phyloP scores from a whole-genome alignment of 805 yeast genomes.

The Saccharomyces eubayanus region DNA sequence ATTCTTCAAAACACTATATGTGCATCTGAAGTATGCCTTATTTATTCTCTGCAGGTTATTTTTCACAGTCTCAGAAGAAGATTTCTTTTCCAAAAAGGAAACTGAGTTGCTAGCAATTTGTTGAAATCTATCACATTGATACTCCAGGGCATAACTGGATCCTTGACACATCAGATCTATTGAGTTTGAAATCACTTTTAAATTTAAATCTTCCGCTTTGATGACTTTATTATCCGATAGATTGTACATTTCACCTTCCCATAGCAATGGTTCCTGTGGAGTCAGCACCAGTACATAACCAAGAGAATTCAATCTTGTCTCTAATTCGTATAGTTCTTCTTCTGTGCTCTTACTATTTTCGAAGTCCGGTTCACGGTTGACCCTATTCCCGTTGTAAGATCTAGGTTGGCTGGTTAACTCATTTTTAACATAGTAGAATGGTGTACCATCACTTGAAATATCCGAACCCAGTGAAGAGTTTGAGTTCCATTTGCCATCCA shows the following conservation, averaged over 20 bases:
- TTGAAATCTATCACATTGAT: conserved; percentile 48
- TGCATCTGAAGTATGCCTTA: conserved; percentile 57
- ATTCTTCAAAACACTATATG: conserved; percentile 55
- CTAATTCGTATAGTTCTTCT: conserved; percentile 22
- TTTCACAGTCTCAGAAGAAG: conserved; percentile 67
- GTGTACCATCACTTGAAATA: conserved; percentile 22
- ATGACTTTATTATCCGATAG: conserved; percentile 36
- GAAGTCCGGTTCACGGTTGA: conserved; percentile 7
- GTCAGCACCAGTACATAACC: conserved; percentile 68
- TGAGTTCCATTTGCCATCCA: conserved; percentile 17
- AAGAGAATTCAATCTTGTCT: conserved; percentile 25
- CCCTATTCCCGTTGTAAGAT: conserved; percentile 1
- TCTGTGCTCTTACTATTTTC: conserved; percentile 31
- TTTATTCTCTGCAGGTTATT: conserved; percentile 61
- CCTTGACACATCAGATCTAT: conserved; percentile 40
- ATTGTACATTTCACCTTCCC: conserved; percentile 77
- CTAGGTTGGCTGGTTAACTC: conserved; percentile 7
- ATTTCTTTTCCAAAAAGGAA: conserved; percentile 51
- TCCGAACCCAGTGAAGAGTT: conserved; percentile 24
- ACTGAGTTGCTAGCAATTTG: conserved; percentile 50
- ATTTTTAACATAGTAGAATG: conserved; percentile 17
- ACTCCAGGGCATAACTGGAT: conserved; percentile 49
- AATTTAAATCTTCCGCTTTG: conserved; percentile 15
- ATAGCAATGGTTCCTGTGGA: conserved; percentile 76
- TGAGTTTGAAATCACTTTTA: conserved; percentile 14